These are phyloP conservation scores for Fusarium albidum DNA, from an alignment of 2,329 filamentous ascomycete species.

Conservation along the genomic window DNA sequence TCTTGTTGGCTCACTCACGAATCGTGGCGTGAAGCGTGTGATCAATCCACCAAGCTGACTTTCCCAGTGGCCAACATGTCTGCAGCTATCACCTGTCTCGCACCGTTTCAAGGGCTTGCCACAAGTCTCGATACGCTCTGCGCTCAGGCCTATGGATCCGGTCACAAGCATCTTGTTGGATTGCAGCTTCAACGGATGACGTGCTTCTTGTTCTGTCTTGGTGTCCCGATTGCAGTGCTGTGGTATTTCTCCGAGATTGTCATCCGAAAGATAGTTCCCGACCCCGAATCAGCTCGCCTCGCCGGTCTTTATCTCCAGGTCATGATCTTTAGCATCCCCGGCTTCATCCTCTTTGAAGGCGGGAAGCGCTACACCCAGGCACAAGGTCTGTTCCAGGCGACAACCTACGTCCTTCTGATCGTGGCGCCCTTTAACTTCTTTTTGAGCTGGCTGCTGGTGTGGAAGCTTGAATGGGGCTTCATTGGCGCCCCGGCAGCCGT, in stretches of 20 bases:
- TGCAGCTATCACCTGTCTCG: constrained; percentile 79
- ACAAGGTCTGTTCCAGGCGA: constrained; percentile 81
- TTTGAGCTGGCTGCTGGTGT: constrained; percentile 82
- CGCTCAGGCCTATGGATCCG: constrained; percentile 92
- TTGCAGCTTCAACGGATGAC: constrained; percentile 84
- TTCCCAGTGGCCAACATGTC: constrained; percentile 70
- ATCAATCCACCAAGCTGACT: constrained; percentile 16
- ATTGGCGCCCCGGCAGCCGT: constrained; percentile 85
- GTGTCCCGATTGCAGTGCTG: constrained; percentile 74
- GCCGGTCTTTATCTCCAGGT: constrained; percentile 78
- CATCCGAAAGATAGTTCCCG: constrained; percentile 57
- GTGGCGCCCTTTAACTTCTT: constrained; percentile 81
- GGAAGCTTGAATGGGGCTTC: constrained; percentile 74
- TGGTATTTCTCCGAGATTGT: constrained; percentile 76
- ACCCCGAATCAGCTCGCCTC: constrained; percentile 69
- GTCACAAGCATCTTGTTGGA: constrained; percentile 86
- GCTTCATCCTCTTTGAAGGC: constrained; percentile 78
- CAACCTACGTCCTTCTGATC: constrained; percentile 78
- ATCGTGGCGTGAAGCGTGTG: neutral
- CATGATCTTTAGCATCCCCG: constrained; percentile 76
- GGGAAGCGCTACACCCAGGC: constrained; percentile 85
- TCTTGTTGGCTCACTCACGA: too few species aligned
- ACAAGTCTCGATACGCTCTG: constrained; percentile 93
- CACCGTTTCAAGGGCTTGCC: constrained; percentile 83
- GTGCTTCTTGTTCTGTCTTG: constrained; percentile 76